Base-by-base conservation (phyloP, 805 yeast genomes). In the Ogataea wickerhamii region DNA sequence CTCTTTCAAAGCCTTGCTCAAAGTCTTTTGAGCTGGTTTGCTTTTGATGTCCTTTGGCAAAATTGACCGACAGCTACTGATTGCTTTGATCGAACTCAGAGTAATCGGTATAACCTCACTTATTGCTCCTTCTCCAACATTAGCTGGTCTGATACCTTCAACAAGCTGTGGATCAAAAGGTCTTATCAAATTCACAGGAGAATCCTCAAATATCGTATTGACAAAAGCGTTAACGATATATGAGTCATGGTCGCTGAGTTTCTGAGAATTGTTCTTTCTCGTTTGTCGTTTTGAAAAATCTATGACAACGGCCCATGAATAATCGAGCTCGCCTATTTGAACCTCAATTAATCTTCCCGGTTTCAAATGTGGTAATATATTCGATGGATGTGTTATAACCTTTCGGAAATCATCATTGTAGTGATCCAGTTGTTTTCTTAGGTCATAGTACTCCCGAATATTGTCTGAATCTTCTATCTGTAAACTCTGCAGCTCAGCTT, bases 281-380 rank as follows among this genome's bases (percentile, higher is more conserved):
- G 49, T 53, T 4, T 43, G 48, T 58, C 98, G 74, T 61, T 87
- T 89, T 28, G 76, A 70, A 51, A 81, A 85, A 32, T 79, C 77
- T 8, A 85, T 78, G 10, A 89, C 93, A 56, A 86, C 83, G 41
- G 91, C 96, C 98, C 98, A 93, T n/a, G 96, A 97, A 58, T 88
- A 94, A 44, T 87, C 84, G 32, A 73, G 62, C 5, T 66, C 67
- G 13, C 73, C 74, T 34, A 89, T 70, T 38, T 71, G 71, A 10
- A 89, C 76, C 50, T 80, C 78, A 23, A 89, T 64, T 41, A 93
- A 73, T 61, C 98, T 76, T 21, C 99, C 99, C 12, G 86, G 80
- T 60, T 88, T 95, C 52, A 93, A 67, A 58, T 85, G 94, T 19
- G 85, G 84, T 38, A 91, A 68, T 16, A 82, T 73, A 60, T 91